Conservation (phyloP, 1,139 yeast genomes). For the Yamadazyma kanchanaburiensis region DNA sequence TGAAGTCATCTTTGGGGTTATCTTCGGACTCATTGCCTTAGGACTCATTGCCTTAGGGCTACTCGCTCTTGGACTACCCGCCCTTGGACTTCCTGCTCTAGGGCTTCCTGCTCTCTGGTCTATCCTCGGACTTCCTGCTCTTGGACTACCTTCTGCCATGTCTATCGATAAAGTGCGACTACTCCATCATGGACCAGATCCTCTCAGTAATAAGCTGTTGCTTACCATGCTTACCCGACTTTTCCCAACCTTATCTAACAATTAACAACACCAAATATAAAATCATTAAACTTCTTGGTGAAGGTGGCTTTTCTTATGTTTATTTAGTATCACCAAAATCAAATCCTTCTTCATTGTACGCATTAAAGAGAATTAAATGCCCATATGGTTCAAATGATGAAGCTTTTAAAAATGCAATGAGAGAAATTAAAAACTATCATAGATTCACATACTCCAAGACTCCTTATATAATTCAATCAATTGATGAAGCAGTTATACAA, state of each 20-base stretch:
- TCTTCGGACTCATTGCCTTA: too few species aligned
- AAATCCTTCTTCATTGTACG: constrained; percentile 51
- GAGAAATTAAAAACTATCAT: constrained; percentile 73
- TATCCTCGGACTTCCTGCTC: too few species aligned
- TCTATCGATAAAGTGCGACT: too few species aligned
- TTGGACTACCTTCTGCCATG: too few species aligned
- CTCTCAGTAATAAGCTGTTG: constrained; percentile 26
- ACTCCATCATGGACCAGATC: constrained; percentile 8
- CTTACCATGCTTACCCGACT: constrained; percentile 41
- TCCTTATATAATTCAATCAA: constrained; percentile 64
- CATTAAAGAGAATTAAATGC: constrained; percentile 82
- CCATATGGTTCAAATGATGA: constrained; percentile 80
- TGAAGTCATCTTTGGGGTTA: too few species aligned
- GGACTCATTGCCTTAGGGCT: too few species aligned
- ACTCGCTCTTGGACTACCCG: too few species aligned
- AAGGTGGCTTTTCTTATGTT: constrained; percentile 90
- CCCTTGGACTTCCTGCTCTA: neutral
- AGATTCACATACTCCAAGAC: constrained; percentile 53
- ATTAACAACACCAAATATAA: constrained; percentile 49
- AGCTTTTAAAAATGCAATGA: constrained; percentile 56
- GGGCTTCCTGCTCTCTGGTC: too few species aligned
- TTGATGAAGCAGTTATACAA: constrained; percentile 68
- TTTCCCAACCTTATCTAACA: constrained; percentile 44
- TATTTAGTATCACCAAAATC: constrained; percentile 61
- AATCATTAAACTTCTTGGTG: constrained; percentile 74